Evolutionary conservation across 2,329 filamentous ascomycete genomes (phyloP).

Genomic region (Corynespora cassiicola): DNA sequence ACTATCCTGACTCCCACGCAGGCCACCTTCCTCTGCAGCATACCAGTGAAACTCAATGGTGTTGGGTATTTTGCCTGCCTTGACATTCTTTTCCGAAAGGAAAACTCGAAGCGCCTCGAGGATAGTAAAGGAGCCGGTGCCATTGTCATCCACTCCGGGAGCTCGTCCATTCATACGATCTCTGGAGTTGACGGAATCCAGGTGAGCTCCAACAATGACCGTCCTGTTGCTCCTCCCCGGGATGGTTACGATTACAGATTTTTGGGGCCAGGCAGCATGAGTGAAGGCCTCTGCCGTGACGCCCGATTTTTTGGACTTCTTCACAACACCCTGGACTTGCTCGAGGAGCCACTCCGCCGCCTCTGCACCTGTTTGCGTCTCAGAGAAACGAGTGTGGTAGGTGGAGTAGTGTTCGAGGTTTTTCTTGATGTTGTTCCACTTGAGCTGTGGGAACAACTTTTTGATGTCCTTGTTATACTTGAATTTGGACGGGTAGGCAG

Average conservation of each 20-base stretch:
- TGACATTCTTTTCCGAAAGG: slow-evolving; percentile 70
- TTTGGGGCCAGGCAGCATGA: slow-evolving; percentile 80
- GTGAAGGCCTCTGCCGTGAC: slow-evolving; percentile 75
- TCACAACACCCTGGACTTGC: slow-evolving; percentile 75
- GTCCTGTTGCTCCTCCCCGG: slow-evolving; percentile 83
- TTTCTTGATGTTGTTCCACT: slow-evolving; percentile 22
- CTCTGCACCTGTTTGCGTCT: slow-evolving; percentile 63
- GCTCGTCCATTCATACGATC: slow-evolving; percentile 51
- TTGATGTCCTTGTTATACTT: slow-evolving; percentile 17
- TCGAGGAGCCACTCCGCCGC: slow-evolving; percentile 84
- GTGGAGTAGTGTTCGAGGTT: slow-evolving; percentile 22
- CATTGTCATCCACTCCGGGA: slow-evolving; percentile 89
- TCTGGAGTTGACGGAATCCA: slow-evolving; percentile 11
- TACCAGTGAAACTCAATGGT: slow-evolving; percentile 97
- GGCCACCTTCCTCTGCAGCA: slow-evolving; percentile 84
- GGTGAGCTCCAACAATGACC: slow-evolving; percentile 84
- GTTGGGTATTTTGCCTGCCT: slow-evolving; percentile 76
- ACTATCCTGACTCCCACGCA: slow-evolving; percentile 85
- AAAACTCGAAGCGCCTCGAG: slow-evolving; percentile 84
- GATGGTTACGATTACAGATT: slow-evolving; percentile 85
- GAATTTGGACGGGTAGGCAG: slow-evolving; percentile 20
- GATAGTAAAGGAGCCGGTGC: slow-evolving; percentile 91
- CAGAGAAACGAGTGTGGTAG: slow-evolving; percentile 25
- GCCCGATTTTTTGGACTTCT: slow-evolving; percentile 70
- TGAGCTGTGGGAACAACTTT: slow-evolving; percentile 18